Base-by-base conservation (phyloP, 768 basidiomycete genomes). In the Hygrophoropsis aurantiaca region DNA sequence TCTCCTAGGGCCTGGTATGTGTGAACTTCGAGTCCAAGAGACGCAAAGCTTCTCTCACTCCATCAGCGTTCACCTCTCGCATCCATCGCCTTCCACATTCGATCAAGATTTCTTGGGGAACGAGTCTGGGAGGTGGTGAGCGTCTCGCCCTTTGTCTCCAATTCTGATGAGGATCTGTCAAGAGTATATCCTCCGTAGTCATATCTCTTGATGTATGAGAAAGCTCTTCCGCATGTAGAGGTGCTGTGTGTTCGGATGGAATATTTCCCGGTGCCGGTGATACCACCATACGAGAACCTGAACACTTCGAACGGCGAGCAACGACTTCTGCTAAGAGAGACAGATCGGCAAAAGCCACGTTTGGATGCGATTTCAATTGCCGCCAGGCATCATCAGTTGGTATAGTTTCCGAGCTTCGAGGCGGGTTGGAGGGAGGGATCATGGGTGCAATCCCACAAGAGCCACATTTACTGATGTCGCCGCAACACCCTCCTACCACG, bases 251-350 rank as follows among this genome's bases (percentile, higher is more conserved):
- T 59, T 82, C 81, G 9, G 77, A 77, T 2, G 76, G 74, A 46
- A 71, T 52, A 26, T 77, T 67, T 7, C 74, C 78, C 3, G 70
- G 74, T 13, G 77, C 74, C 9, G 78, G 79, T 9, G 80, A 79
- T 44, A 85, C 71, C 36, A 80, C 73, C 32, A 89, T 74, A 32
- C 74, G 75, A 13, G 90, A 85, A 15, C 88, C 88, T 2, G 74
- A 78, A 60, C 90, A 92, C 61, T 79, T 84, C 35, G 90, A 84
- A 42, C 86, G 77, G 45, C 90, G 87, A 7, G 89, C 84, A 34
- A 94, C 91, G 34, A 95, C 93, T 42, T 91, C 90, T 3, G 93
- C 93, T 36, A 95, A 78, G 44, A 95, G 74, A 2, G 81, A 69
- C 43, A 95, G 73, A 67, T 94, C 90, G 11, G 89, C 81, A 61